These are phyloP conservation scores for Trametes maxima DNA, from an alignment of 768 basidiomycete species.

Conservation along the genomic window DNA sequence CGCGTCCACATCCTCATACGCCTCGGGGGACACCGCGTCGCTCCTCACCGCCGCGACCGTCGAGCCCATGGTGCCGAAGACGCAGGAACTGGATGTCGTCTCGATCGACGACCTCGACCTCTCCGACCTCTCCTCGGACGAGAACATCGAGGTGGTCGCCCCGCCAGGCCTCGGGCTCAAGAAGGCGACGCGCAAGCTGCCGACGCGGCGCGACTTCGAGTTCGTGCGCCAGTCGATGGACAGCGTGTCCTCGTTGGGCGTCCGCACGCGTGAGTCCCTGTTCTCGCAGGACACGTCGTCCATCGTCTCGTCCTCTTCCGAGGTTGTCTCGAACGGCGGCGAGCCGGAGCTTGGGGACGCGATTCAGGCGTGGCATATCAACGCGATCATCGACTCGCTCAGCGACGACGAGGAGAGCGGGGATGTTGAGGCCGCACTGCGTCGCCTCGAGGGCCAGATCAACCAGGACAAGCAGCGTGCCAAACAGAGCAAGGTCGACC, in stretches of 20 bases:
- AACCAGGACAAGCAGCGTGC: constrained; percentile 71
- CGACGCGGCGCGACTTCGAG: constrained; percentile 78
- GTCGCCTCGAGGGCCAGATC: constrained; percentile 83
- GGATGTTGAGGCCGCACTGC: constrained; percentile 81
- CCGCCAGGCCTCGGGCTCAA: constrained; percentile 55
- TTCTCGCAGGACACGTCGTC: constrained; percentile 48
- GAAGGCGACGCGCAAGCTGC: constrained; percentile 59
- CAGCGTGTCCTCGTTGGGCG: constrained; percentile 78
- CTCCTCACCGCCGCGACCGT: constrained; percentile 8
- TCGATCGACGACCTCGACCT: constrained; percentile 80
- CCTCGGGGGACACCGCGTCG: constrained; percentile 8
- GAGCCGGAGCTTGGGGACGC: constrained; percentile 44
- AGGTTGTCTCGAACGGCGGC: constrained; percentile 17
- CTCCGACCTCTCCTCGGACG: constrained; percentile 74
- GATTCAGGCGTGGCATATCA: constrained; percentile 84
- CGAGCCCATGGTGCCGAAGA: constrained; percentile 4
- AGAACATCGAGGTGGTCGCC: constrained; percentile 38
- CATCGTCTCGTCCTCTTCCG: constrained; percentile 39
- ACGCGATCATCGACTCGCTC: constrained; percentile 70
- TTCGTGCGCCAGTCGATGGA: constrained; percentile 68
- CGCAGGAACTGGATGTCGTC: constrained; percentile 63
- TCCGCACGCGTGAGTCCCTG: constrained; percentile 62
- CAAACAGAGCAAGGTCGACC: constrained; percentile 76
- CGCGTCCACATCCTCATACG: constrained; percentile 16
- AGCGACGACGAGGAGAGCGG: constrained; percentile 76